These are phyloP conservation scores for Aulographum hederae DNA, from an alignment of 2,329 filamentous ascomycete genomes.

Conservation along the genomic window DNA sequence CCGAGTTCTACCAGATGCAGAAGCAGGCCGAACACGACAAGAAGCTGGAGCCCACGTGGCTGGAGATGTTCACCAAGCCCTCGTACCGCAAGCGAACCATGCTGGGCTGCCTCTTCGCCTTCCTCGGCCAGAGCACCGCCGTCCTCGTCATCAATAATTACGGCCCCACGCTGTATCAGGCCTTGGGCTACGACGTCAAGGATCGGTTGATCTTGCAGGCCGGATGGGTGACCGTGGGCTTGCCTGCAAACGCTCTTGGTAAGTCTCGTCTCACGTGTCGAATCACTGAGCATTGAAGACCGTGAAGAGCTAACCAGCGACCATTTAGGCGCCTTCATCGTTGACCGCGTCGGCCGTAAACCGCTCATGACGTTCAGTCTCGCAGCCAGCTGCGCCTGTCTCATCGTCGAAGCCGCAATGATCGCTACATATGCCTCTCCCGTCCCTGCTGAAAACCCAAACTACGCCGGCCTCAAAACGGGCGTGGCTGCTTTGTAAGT, in stretches of 20 bases:
- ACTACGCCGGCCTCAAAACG: conserved; percentile 9
- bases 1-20: conserved; percentile 13
- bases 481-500: conserved; percentile 10
- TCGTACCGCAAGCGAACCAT: conserved; percentile 9
- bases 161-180: conserved; percentile 10
- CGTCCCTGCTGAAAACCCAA: conserved; percentile 10
- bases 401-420: conserved; percentile 11
- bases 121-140: conserved; percentile 8
- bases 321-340: conserved; percentile 2
- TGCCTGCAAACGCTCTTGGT: conserved; percentile 11
- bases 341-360: conserved; percentile 3
- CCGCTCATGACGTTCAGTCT: conserved; percentile 10
- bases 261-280: conserved; percentile 8
- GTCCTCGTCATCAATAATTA: conserved; percentile 11
- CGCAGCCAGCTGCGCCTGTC: conserved; percentile 9
- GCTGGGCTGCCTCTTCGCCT: background rate
- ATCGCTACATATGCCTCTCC: conserved; percentile 10
- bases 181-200: conserved; percentile 9
- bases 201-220: conserved; percentile 10
- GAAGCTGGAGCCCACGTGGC: conserved; percentile 7
- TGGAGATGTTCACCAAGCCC: conserved; percentile 10
- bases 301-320: background rate
- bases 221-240: conserved; percentile 12
- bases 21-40: conserved; percentile 10
- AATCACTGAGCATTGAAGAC: conserved; percentile 7